Base-by-base conservation (phyloP, 2,329 filamentous ascomycete genomes). In the Alternaria ethzedia region DNA sequence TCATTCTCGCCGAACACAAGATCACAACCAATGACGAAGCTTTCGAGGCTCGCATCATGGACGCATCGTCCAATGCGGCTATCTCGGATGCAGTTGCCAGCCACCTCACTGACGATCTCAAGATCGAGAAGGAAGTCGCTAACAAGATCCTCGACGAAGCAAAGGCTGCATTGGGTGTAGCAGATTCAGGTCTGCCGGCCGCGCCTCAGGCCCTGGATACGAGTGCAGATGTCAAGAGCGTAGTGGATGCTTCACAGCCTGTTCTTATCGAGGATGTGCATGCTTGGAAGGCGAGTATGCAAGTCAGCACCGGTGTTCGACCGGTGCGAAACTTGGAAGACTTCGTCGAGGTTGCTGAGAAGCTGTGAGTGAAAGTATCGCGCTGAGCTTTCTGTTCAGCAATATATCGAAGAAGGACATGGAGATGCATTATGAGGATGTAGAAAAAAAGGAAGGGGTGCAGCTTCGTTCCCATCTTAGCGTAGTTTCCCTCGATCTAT, bases 311-410 rank as follows among this genome's bases (percentile, higher is more conserved):
- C 21, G 95, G 92, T 1, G 88, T 94, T 2, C 86, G 86, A 65
- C 88, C 94, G 0, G 87, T 92, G 28, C 90, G 87, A 75, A 91
- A 96, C 69, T 80, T 98, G 59, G 90, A 86, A 65, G 91, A 94
- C 74, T 98, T 95, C 79, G 92, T 97, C 78, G 95, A 97, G 63
- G 84, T 74, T 54, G 66, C 64, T 2, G 70, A 74, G 59, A 72
- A 71, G 58, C 59, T 74, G 7, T 74, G 52, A 66, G 52, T 20
- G 23, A 17, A 7, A 4, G 1, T 9, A 28, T 10, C 10, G n/a
- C 6, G 2, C 6, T n/a, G n/a, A 41, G 21, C 6, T 7, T 23
- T n/a, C 12, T 49, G 32, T 32, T 10, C 30, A 45, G 23, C 47
- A 13, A 44, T 20, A 13, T 12, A 25, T 17, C 21, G 28, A 20